A percentile compares a stretch with the other conserved stretches of the same genome.
Evolutionary conservation across 2,329 filamentous ascomycete species (phyloP).

Genomic region (Aaosphaeria pasadenensis): DNA sequence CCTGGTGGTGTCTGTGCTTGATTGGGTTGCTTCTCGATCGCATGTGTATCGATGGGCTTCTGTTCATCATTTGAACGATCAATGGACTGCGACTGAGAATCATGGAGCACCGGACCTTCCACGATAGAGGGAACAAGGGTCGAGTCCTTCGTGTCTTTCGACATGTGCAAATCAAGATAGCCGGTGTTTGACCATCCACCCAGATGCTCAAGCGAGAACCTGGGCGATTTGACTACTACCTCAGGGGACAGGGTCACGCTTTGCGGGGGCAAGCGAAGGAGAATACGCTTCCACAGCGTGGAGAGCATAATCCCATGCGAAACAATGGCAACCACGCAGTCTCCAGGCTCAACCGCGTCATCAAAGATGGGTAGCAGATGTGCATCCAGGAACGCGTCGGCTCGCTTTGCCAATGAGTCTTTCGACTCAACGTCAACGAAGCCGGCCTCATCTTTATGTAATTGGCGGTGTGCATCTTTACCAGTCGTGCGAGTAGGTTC

Average conservation of each 20-base stretch:
- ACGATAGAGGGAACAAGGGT: neutral
- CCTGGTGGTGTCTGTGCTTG: neutral
- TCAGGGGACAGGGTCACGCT: constrained; percentile 46
- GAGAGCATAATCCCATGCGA: constrained; percentile 81
- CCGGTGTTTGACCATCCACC: constrained; percentile 67
- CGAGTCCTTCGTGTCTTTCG: constrained; percentile 1
- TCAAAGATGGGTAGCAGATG: constrained; percentile 60
- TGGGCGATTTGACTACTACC: constrained; percentile 35
- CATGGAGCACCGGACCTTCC: neutral
- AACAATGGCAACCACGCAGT: constrained; percentile 61
- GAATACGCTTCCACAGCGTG: constrained; percentile 62
- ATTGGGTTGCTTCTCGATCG: neutral
- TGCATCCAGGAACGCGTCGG: constrained; percentile 63
- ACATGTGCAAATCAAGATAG: constrained; percentile 52
- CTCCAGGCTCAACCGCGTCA: constrained; percentile 15
- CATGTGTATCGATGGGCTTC: neutral
- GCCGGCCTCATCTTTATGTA: constrained; percentile 39
- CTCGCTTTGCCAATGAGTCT: constrained; percentile 63
- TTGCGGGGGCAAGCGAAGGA: constrained; percentile 51
- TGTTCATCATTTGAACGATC: neutral
- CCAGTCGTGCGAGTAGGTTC: constrained; percentile 30
- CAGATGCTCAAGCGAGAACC: constrained; percentile 49
- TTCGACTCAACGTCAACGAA: constrained; percentile 64
- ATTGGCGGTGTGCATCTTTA: constrained; percentile 39
- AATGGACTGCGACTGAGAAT: neutral